These are phyloP conservation scores for Setomelanomma holmii DNA, from an alignment of 2,329 filamentous ascomycete genomes.

Conservation along the genomic window DNA sequence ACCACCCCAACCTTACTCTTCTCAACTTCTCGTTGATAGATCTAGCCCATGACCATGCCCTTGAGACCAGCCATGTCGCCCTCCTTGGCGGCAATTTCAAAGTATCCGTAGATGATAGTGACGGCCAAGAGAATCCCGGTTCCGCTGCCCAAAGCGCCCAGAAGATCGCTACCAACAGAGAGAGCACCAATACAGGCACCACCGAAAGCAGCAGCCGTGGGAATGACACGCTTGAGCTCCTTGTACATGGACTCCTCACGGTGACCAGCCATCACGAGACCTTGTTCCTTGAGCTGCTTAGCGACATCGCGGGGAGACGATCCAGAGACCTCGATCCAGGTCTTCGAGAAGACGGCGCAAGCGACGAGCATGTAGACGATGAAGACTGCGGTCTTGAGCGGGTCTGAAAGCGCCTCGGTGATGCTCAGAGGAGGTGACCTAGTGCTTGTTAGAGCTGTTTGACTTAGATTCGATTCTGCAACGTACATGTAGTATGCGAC, in stretches of 20 bases:
- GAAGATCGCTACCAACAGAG: constrained; percentile 92
- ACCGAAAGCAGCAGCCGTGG: constrained; percentile 96
- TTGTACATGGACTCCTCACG: constrained; percentile 99
- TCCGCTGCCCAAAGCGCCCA: constrained; percentile 93
- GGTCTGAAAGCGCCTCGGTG: constrained; percentile 94
- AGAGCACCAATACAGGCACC: constrained; percentile 98
- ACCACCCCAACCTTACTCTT: background rate
- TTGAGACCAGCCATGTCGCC: constrained; percentile 85
- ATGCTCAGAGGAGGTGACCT: constrained; percentile 92
- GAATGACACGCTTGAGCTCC: constrained; percentile 99
- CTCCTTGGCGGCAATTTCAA: constrained; percentile 98
- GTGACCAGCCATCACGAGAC: constrained; percentile 98
- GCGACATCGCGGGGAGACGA: constrained; percentile 97
- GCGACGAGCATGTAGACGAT: constrained; percentile 97
- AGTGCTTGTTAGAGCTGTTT: constrained; percentile 19
- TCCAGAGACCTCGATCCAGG: constrained; percentile 99
- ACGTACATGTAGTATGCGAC: constrained; percentile 94
- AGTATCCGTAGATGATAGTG: constrained; percentile 99
- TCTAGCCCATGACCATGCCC: constrained; percentile 67
- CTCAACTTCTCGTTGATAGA: constrained; percentile 3
- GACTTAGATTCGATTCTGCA: background rate
- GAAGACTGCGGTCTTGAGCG: constrained; percentile 95
- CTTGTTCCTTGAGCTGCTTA: constrained; percentile 99
- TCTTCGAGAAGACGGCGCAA: constrained; percentile 99
- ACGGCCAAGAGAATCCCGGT: constrained; percentile 98